Evolutionary conservation across 257 asterid species (phyloP), one percentile per base, ranked within the genome.

Genomic region (Henckelia pumila): DNA sequence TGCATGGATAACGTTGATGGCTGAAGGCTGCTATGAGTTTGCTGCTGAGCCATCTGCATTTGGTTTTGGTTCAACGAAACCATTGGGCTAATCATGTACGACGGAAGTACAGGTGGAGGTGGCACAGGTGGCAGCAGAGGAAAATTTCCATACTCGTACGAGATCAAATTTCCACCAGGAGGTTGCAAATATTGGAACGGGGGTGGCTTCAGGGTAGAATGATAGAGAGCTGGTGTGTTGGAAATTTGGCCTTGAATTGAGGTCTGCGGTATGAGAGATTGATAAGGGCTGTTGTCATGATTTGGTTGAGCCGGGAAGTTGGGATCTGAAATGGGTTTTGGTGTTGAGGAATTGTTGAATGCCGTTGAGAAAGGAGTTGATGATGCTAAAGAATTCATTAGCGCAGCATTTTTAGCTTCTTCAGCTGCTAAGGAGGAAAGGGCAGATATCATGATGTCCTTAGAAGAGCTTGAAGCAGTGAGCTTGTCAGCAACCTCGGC

Each of bases 361-460:
- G 78, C 14, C 14, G 78, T 62, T 17, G 86, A 37, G 61, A 76
- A 80, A 28, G 88, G 73, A 63, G 83, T 63, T 47, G 89, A 63
- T 33, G 84, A 20, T 19, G 88, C 32, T 19, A 92, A 75, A 47
- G 89, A 68, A 5, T 85, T 77, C 47, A 86, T 70, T 40, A 87
- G 81, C 50, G 90, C 88, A 4, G 89, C 89, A n/a, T 71, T 79
- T 78, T 89, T 85, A 32, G 95, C 93, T 70, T 80, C 96, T 83
- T 92, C 89, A 10, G 98, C 98, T 37, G 95, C 98, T 77, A 87
- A 92, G 25, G 93, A 68, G 3, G 98, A 92, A 67, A 92, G 96
- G 70, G 88, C 96, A 1, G 96, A 86, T 5, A 88, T 63, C 96
- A 92, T 89, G 71, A 92, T 92, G 63, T 86, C 88, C 63, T 88